phyloP scores from a whole-genome alignment of 108 stramenopile genomes.

The Poteriospumella lacustris region DNA sequence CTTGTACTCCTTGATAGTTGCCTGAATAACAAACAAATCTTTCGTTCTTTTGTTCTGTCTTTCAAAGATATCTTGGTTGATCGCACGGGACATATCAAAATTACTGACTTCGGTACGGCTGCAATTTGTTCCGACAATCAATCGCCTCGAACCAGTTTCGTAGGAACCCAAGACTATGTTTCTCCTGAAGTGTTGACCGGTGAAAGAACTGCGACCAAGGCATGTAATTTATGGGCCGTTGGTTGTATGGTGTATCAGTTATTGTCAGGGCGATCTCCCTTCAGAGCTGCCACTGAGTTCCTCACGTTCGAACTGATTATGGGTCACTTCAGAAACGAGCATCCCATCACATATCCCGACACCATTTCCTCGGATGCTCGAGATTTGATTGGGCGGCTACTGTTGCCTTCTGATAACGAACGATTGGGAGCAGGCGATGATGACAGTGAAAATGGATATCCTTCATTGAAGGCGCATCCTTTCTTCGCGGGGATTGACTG shows the following conservation, averaged over 20 bases:
- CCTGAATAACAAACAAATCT: neutral
- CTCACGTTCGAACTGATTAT: conserved; percentile 34
- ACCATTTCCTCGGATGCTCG: neutral
- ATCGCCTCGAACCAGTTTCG: conserved; percentile 10
- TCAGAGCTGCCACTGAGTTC: conserved; percentile 37
- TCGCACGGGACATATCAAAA: conserved; percentile 39
- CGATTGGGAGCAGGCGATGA: neutral
- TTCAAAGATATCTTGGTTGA: conserved; percentile 38
- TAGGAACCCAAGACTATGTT: conserved; percentile 56
- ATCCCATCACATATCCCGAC: neutral
- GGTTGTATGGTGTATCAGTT: conserved; percentile 49
- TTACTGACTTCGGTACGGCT: conserved; percentile 47
- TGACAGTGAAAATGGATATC: neutral
- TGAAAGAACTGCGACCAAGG: conserved; percentile 15
- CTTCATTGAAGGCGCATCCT: neutral
- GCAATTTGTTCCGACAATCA: neutral
- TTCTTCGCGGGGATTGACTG: neutral
- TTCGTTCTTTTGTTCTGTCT: neutral
- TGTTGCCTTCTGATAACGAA: neutral
- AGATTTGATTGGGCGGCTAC: neutral
- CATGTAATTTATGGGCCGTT: conserved; percentile 50
- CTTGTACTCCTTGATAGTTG: neutral
- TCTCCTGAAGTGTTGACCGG: conserved; percentile 47
- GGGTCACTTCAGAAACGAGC: conserved; percentile 16
- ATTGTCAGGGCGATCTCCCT: conserved; percentile 34